These are phyloP conservation scores for Meredithiella fracta DNA, from an alignment of 2,329 filamentous ascomycete genomes.

Conservation along the genomic window DNA sequence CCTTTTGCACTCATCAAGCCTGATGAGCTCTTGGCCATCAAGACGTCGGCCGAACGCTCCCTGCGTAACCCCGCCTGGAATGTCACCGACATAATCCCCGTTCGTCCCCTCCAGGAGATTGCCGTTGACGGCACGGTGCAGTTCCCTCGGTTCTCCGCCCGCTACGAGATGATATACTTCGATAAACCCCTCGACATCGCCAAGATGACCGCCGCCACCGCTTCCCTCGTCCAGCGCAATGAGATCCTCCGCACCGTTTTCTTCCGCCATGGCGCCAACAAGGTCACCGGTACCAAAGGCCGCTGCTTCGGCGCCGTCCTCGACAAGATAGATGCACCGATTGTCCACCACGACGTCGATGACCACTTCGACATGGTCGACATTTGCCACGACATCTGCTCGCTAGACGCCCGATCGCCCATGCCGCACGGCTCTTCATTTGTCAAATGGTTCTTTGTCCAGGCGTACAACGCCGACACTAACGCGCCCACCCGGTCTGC, in stretches of 20 bases:
- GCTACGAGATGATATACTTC: slow-evolving; percentile 50
- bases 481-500: slow-evolving; percentile 20
- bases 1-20: slow-evolving; percentile 31
- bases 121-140: slow-evolving; percentile 41
- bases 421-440: slow-evolving; percentile 44
- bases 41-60: slow-evolving; percentile 31
- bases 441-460: slow-evolving; percentile 40
- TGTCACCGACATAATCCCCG: slow-evolving; percentile 39
- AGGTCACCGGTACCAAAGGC: slow-evolving; percentile 21
- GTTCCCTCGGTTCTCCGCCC: slow-evolving; percentile 42
- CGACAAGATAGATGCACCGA: slow-evolving; percentile 32
- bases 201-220: slow-evolving; percentile 33
- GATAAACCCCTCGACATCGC: slow-evolving; percentile 31
- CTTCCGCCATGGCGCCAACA: slow-evolving; percentile 23
- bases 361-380: slow-evolving; percentile 27
- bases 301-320: slow-evolving; percentile 42
- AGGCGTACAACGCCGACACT: slow-evolving; percentile 17
- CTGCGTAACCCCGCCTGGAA: slow-evolving; percentile 34
- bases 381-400: slow-evolving; percentile 37
- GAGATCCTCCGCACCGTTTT: slow-evolving; percentile 53
- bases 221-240: slow-evolving; percentile 40
- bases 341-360: slow-evolving; percentile 37
- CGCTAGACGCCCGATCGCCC: slow-evolving; percentile 36
- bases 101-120: slow-evolving; percentile 41
- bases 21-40: slow-evolving; percentile 18